A percentile compares a stretch with the other conserved stretches of the same genome.
Evolutionary conservation across 768 basidiomycete species (phyloP).

Genomic region (Trametes cubensis): DNA sequence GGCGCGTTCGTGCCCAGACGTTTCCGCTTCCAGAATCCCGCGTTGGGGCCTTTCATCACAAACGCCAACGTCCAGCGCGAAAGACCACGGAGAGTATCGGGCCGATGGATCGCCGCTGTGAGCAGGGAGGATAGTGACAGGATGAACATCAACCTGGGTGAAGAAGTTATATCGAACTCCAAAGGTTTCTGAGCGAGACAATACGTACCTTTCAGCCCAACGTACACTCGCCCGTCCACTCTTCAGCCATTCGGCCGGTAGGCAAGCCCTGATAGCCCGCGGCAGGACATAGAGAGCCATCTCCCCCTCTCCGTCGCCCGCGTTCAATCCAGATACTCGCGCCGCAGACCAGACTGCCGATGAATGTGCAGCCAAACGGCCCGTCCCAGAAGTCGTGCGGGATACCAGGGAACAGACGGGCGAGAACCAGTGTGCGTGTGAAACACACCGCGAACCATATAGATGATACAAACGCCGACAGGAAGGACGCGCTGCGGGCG

Average conservation of each 20-base stretch:
- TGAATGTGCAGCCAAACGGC: conserved; percentile 66
- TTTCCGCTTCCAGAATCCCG: conserved; percentile 51
- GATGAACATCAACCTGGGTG: conserved; percentile 57
- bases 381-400: conserved; percentile 85
- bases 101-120: conserved; percentile 62
- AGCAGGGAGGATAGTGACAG: conserved; percentile 67
- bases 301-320: conserved; percentile 69
- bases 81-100: conserved; percentile 69
- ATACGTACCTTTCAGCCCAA: conserved; percentile 57
- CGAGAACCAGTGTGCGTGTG: conserved; percentile 65
- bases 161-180: background rate
- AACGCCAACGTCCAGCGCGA: conserved; percentile 74
- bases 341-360: conserved; percentile 71
- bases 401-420: conserved; percentile 62
- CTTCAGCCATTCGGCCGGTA: conserved; percentile 58
- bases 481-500: conserved; percentile 68
- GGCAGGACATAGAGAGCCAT: conserved; percentile 82
- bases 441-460: conserved; percentile 74
- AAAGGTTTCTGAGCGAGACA: background rate
- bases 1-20: conserved; percentile 20
- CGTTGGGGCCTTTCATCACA: conserved; percentile 61
- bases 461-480: conserved; percentile 69
- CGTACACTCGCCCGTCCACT: conserved; percentile 44
- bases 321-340: conserved; percentile 80
- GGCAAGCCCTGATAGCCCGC: conserved; percentile 61